Percentiles rank a stretch among this genome's conserved stretches.
These are phyloP conservation scores for Choricystis sp. DNA, from an alignment of 139 green algal species.

Conservation along the genomic window DNA sequence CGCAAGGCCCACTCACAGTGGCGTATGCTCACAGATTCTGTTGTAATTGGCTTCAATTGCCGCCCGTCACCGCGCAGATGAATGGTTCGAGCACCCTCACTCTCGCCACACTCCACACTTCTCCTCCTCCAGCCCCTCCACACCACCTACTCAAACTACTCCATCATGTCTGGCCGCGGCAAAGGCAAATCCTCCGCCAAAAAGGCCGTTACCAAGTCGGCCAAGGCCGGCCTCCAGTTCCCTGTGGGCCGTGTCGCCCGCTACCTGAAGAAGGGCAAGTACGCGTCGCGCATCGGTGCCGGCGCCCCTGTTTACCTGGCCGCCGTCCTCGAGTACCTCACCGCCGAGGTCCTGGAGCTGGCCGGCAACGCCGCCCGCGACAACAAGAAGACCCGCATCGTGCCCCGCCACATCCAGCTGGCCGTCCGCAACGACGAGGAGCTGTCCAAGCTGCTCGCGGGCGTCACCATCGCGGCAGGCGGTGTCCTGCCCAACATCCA, in stretches of 20 bases:
- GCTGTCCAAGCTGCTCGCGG: conserved; percentile 41
- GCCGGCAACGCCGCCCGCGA: conserved; percentile 66
- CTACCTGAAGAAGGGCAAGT: conserved; percentile 39
- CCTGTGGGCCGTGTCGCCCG: neutral
- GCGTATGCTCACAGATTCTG: neutral
- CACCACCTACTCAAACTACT: neutral
- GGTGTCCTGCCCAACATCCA: conserved; percentile 80
- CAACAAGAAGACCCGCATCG: conserved; percentile 88
- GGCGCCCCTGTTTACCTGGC: conserved; percentile 40
- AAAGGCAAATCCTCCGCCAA: conserved; percentile 13
- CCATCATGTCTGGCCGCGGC: neutral
- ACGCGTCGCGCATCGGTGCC: conserved; percentile 21
- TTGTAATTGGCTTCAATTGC: no score
- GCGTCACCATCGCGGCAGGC: conserved; percentile 57
- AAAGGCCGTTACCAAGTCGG: conserved; percentile 54
- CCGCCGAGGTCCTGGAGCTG: conserved; percentile 82
- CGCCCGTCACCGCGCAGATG: no score
- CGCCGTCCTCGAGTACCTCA: conserved; percentile 65
- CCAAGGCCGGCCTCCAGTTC: no score
- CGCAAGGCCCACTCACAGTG: neutral
- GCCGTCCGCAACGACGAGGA: conserved; percentile 79
- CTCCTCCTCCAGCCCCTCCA: neutral
- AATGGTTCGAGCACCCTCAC: neutral
- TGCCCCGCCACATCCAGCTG: conserved; percentile 95
- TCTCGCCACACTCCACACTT: neutral